Conservation (phyloP, 352 stramenopile species). For the Pythium dissimile region DNA sequence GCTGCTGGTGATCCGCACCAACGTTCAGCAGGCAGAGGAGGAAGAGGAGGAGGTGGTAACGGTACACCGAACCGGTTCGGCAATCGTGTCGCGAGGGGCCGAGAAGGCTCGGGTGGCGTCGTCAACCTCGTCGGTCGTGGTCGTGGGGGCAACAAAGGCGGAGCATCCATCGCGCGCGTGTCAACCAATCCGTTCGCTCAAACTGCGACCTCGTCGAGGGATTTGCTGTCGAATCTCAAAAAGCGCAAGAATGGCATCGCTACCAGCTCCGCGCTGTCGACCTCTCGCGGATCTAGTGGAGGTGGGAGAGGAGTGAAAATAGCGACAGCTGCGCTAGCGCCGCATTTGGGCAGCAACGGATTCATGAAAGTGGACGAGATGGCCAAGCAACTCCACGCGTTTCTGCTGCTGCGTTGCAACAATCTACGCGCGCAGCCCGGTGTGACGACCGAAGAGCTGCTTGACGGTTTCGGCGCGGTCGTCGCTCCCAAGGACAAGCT, state of each 20-base stretch:
- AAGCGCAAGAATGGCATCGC: conserved; percentile 38
- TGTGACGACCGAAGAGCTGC: conserved; percentile 86
- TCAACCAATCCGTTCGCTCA: conserved; percentile 32
- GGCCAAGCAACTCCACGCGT: conserved; percentile 76
- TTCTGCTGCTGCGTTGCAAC: conserved; percentile 39
- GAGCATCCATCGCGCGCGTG: not conserved
- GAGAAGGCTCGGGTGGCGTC: conserved; percentile 10
- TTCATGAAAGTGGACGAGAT: conserved; percentile 58
- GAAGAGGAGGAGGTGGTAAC: not conserved
- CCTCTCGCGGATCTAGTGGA: not conserved
- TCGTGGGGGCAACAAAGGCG: not conserved
- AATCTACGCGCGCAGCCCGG: conserved; percentile 28
- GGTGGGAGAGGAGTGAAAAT: not conserved
- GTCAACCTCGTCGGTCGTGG: not conserved
- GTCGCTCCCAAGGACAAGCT: conserved; percentile 86
- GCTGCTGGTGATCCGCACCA: conserved; percentile 61
- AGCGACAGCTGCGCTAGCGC: not conserved
- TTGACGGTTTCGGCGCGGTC: conserved; percentile 84
- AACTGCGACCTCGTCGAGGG: conserved; percentile 40
- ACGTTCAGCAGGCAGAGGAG: conserved; percentile 9
- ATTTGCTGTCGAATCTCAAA: conserved; percentile 72
- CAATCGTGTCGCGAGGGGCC: conserved; percentile 31
- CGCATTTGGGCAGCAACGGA: conserved; percentile 16
- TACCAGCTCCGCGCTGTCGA: not conserved
- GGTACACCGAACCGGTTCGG: conserved; percentile 29